Evolutionary conservation across 345 rosid genomes (phyloP).

Genomic region (Durio zibethinus): DNA sequence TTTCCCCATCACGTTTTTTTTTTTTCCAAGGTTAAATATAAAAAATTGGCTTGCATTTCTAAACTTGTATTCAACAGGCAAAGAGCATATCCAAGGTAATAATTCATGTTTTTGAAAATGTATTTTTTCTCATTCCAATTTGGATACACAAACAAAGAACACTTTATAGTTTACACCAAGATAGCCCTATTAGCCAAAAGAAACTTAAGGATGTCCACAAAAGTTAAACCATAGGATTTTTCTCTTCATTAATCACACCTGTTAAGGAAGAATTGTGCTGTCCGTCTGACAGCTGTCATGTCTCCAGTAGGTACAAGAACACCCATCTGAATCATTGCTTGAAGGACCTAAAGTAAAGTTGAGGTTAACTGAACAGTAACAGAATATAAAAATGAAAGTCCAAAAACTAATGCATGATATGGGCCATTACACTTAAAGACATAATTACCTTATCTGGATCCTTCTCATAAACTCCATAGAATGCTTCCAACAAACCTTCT

Average conservation of each 20-base stretch:
- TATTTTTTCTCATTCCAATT: background rate
- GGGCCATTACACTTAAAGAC: slow-evolving; percentile 17
- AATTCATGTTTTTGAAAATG: background rate
- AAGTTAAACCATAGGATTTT: background rate
- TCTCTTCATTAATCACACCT: slow-evolving; percentile 43
- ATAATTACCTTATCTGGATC: slow-evolving; percentile 82
- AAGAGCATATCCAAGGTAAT: background rate
- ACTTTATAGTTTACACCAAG: background rate
- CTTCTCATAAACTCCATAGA: slow-evolving; percentile 92
- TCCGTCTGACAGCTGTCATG: slow-evolving; percentile 90
- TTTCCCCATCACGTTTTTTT: background rate
- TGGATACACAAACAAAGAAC: background rate
- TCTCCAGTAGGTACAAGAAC: slow-evolving; percentile 99
- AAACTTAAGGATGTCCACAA: background rate
- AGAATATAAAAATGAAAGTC: slow-evolving; percentile 4
- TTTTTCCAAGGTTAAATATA: background rate
- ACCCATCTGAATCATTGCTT: slow-evolving; percentile 98
- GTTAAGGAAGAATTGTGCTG: slow-evolving; percentile 90
- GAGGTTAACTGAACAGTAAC: background rate
- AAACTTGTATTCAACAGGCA: background rate
- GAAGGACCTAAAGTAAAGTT: slow-evolving; percentile 56
- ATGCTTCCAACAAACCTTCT: slow-evolving; percentile 85
- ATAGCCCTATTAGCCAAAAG: slow-evolving; percentile 1
- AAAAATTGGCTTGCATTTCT: background rate
- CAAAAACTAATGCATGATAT: slow-evolving; percentile 3